Conservation (phyloP, 352 stramenopile genomes). For the Elongisporangium senticosum region DNA sequence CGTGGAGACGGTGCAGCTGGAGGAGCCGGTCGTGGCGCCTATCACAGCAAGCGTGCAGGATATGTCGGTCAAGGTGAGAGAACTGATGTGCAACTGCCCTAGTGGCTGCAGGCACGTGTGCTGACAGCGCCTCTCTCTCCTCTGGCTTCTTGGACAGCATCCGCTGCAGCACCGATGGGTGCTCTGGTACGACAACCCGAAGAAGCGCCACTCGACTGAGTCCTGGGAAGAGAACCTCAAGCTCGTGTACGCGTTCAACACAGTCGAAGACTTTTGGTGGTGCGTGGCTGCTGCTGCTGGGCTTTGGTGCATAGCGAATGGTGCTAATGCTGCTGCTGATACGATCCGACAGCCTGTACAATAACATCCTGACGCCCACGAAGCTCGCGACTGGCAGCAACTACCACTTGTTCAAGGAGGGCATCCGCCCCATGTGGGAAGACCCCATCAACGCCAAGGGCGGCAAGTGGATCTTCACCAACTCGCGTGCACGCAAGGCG, state of each 20-base stretch:
- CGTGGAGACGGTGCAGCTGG: slow-evolving; percentile 25
- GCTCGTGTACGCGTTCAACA: slow-evolving; percentile 92
- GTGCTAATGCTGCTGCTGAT: background rate
- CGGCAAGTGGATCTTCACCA: slow-evolving; percentile 97
- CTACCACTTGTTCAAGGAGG: slow-evolving; percentile 97
- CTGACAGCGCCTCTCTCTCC: slow-evolving; percentile 7
- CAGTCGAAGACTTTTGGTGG: slow-evolving; percentile 96
- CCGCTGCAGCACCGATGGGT: slow-evolving; percentile 85
- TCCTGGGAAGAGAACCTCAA: slow-evolving; percentile 89
- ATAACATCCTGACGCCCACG: slow-evolving; percentile 91
- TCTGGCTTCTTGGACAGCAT: slow-evolving; percentile 36
- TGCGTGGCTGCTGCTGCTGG: slow-evolving; percentile 19
- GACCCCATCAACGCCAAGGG: slow-evolving; percentile 92
- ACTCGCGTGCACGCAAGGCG: slow-evolving; percentile 90
- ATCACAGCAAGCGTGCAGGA: slow-evolving; percentile 36
- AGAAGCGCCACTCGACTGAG: slow-evolving; percentile 84
- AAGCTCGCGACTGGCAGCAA: slow-evolving; percentile 91
- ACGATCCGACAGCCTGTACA: slow-evolving; percentile 69
- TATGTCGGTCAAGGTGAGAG: slow-evolving; percentile 53
- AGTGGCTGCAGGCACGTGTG: background rate
- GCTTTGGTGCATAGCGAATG: slow-evolving; percentile 3
- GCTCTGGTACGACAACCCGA: slow-evolving; percentile 88
- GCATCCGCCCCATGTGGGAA: slow-evolving; percentile 97
- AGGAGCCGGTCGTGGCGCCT: slow-evolving; percentile 16
- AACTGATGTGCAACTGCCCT: background rate